Conservation (phyloP, 148 eudicot genomes). For the Pharnaceum exiguum region DNA sequence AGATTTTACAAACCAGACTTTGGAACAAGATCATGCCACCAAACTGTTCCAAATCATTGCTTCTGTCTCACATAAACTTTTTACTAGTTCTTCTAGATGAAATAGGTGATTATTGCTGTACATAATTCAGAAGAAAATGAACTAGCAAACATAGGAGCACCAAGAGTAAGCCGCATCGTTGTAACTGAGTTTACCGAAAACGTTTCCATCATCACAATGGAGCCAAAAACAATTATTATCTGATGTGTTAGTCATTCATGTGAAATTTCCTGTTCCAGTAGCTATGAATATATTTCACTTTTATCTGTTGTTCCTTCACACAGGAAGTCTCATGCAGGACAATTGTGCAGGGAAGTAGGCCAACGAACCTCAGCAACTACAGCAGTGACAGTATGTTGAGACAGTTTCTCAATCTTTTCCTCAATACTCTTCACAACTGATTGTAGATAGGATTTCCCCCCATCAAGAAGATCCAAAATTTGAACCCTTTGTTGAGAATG, state of each 20-base stretch:
- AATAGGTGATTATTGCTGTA: not conserved
- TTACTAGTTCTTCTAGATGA: not conserved
- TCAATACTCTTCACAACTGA: conserved; percentile 35
- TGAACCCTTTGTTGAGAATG: conserved; percentile 50
- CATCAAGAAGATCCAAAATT: conserved; percentile 48
- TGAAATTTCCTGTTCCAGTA: no score
- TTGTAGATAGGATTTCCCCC: conserved; percentile 53
- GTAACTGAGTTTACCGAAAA: no score
- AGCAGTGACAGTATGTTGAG: conserved; percentile 25
- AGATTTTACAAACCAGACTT: not conserved
- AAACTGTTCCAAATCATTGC: not conserved
- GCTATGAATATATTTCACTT: no score
- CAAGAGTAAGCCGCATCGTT: no score
- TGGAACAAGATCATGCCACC: conserved; percentile 8
- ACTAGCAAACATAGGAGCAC: no score
- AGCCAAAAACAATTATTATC: no score
- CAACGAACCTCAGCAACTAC: conserved; percentile 40
- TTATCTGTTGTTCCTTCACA: no score
- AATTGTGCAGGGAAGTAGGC: conserved; percentile 4
- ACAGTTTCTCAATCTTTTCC: conserved; percentile 46
- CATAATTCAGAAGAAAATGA: not conserved
- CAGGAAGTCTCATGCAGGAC: not conserved
- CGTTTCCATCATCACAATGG: no score
- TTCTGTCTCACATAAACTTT: not conserved
- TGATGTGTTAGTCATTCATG: no score